phyloP scores from a whole-genome alignment of 331 rosid genomes.

The Quercus phellos region DNA sequence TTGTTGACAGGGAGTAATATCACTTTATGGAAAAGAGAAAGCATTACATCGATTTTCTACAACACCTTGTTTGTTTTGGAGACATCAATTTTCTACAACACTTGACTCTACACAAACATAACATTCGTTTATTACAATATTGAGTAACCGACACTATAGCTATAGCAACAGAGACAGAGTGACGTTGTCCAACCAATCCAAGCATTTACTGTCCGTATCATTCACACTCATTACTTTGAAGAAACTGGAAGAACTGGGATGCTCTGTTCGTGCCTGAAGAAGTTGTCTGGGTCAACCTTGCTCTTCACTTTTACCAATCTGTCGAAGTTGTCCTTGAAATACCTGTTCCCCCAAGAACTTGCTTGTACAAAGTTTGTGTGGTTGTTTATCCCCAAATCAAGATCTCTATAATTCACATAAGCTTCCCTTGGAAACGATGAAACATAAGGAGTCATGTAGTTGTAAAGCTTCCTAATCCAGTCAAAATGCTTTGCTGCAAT shows the following conservation, averaged over 20 bases:
- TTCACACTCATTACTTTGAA: no score
- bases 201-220: background rate
- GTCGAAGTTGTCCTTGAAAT: constrained; percentile 67
- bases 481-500: constrained; percentile 39
- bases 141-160: no score
- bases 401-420: constrained; percentile 83
- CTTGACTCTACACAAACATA: no score
- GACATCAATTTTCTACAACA: no score
- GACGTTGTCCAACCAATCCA: background rate
- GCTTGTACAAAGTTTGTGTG: constrained; percentile 37
- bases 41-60: no score
- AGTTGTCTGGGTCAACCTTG: constrained; percentile 64
- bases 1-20: no score
- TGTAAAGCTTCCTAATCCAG: constrained; percentile 71
- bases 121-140: no score
- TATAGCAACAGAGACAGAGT: background rate
- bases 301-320: constrained; percentile 61
- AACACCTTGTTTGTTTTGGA: no score
- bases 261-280: constrained; percentile 85
- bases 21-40: no score
- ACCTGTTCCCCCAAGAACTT: constrained; percentile 63
- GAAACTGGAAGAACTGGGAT: constrained; percentile 54
- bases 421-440: constrained; percentile 68
- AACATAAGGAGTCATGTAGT: constrained; percentile 64
- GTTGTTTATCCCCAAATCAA: constrained; percentile 71